A percentile compares a stretch with the other conserved stretches of the same genome.
Conservation (phyloP, 2,329 filamentous ascomycete species). For the Fusarium nisikadoi region DNA sequence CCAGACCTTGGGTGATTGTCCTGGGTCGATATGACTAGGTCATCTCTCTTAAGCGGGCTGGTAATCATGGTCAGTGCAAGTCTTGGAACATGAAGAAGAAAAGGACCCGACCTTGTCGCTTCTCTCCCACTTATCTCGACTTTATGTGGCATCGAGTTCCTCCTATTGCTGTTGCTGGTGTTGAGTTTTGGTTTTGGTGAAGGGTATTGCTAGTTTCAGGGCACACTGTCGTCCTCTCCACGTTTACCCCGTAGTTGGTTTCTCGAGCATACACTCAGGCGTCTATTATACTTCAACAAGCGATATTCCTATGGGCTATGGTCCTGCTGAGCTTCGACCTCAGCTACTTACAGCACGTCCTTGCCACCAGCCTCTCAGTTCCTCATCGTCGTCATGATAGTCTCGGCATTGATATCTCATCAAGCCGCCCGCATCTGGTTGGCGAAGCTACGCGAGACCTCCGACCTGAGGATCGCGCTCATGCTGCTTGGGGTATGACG, state of each 20-base stretch:
- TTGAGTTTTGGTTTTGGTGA: neutral
- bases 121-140: conserved; percentile 2
- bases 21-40: neutral
- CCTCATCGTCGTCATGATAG: conserved; percentile 3
- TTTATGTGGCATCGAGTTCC: conserved; percentile 23
- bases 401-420: conserved; percentile 1
- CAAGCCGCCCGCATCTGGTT: conserved; percentile 24
- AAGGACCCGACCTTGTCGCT: conserved; percentile 3
- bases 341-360: neutral
- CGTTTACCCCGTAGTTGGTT: neutral
- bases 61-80: neutral
- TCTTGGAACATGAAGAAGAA: neutral
- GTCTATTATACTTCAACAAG: neutral
- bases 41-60: neutral
- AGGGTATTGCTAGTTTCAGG: neutral
- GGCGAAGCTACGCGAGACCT: conserved; percentile 35
- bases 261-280: neutral
- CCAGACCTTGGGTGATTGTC: neutral
- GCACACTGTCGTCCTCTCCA: neutral
- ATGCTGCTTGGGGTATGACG: conserved; percentile 32
- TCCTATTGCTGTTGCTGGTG: neutral
- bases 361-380: neutral
- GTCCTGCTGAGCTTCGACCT: neutral
- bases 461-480: conserved; percentile 20
- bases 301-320: neutral